These are phyloP conservation scores for Fonsecaea pugnacius DNA, from an alignment of 2,329 filamentous ascomycete species.

Conservation along the genomic window DNA sequence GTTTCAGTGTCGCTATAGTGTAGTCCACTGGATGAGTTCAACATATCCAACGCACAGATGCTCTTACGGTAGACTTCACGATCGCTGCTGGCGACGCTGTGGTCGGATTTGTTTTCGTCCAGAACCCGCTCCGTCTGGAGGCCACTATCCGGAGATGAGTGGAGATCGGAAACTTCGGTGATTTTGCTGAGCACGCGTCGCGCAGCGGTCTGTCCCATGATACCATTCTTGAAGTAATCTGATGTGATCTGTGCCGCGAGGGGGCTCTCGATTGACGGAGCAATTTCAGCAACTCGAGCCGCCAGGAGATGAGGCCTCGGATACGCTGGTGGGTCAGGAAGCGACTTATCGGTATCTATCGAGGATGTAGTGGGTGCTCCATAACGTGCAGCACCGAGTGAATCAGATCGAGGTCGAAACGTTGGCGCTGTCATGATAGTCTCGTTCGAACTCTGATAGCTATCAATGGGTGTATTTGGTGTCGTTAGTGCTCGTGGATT, in stretches of 20 bases:
- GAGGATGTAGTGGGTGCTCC: slow-evolving; percentile 1
- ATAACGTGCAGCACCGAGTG: slow-evolving; percentile 21
- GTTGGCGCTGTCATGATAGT: slow-evolving; percentile 5
- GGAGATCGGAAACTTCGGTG: slow-evolving; percentile 25
- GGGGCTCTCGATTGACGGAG: slow-evolving; percentile 21
- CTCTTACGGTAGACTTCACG: slow-evolving; percentile 33
- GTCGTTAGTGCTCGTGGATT: slow-evolving; percentile 12
- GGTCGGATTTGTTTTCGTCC: slow-evolving; percentile 19
- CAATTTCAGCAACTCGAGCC: slow-evolving; percentile 22
- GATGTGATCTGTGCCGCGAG: slow-evolving; percentile 27
- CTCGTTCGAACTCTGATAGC: slow-evolving; percentile 7
- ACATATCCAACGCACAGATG: slow-evolving; percentile 30
- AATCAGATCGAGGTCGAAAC: slow-evolving; percentile 21
- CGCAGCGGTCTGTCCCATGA: slow-evolving; percentile 28
- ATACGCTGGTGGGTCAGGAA: slow-evolving; percentile 23
- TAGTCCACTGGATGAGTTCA: slow-evolving; percentile 25
- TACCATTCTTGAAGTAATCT: slow-evolving; percentile 28
- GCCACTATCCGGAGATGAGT: slow-evolving; percentile 11
- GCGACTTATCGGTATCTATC: slow-evolving; percentile 22
- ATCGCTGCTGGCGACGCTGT: slow-evolving; percentile 34
- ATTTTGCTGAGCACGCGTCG: slow-evolving; percentile 33
- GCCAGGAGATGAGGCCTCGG: slow-evolving; percentile 9
- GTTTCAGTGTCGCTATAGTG: slow-evolving; percentile 25
- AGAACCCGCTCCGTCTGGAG: neutral
- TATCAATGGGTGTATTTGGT: slow-evolving; percentile 17